A percentile compares a stretch with the other conserved stretches of the same genome.
Conservation (phyloP, 495 filamentous ascomycete species). For the Penicillium bovifimosum region DNA sequence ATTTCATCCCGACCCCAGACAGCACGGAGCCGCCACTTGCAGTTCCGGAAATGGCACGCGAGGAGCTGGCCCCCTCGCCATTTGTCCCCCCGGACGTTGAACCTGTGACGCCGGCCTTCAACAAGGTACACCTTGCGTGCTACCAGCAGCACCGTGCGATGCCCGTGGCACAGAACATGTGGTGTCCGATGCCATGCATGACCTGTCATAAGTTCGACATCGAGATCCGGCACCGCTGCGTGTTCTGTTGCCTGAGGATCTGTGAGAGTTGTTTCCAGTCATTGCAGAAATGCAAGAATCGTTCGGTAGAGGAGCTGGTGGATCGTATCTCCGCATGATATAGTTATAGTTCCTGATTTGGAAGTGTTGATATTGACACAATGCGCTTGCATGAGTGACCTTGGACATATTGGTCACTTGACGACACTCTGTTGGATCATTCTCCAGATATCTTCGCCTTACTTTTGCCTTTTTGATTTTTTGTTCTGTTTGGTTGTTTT, state of each 20-base stretch:
- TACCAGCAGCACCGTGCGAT: conserved; percentile 44
- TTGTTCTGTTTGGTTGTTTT: not conserved
- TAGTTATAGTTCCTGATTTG: not conserved
- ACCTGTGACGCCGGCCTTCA: conserved; percentile 35
- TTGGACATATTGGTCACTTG: not conserved
- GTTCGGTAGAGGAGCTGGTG: conserved; percentile 35
- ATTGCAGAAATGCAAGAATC: conserved; percentile 33
- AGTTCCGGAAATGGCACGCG: conserved; percentile 13
- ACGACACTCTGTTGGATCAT: not conserved
- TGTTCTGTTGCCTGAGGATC: conserved; percentile 46
- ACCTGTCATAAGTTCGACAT: conserved; percentile 42
- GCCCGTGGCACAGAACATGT: conserved; percentile 37
- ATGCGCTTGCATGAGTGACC: not conserved
- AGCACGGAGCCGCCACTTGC: conserved; percentile 21
- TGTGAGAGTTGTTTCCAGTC: conserved; percentile 37
- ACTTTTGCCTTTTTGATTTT: not conserved
- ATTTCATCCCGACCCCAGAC: conserved; percentile 39
- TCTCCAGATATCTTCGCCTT: not conserved
- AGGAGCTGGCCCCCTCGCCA: conserved; percentile 23
- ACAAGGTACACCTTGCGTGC: conserved; percentile 38
- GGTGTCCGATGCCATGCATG: conserved; percentile 48
- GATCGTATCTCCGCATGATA: conserved; percentile 6
- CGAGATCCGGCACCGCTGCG: conserved; percentile 42
- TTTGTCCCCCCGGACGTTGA: conserved; percentile 32
- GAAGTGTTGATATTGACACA: not conserved